phyloP scores from a whole-genome alignment of 2,329 filamentous ascomycete species.

The Blastomyces silverae region DNA sequence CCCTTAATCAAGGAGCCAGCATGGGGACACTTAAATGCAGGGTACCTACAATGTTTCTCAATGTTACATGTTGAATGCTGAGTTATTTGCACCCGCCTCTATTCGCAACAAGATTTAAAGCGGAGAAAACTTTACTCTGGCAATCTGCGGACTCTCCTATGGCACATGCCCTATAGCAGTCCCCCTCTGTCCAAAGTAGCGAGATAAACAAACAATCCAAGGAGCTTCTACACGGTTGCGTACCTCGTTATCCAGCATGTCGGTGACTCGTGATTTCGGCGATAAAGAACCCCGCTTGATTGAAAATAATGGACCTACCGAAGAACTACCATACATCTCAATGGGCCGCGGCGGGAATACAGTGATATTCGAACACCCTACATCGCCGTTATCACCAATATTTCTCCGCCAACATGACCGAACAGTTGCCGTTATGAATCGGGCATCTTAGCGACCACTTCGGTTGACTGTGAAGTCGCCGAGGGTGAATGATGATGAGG shows the following conservation, averaged over 20 bases:
- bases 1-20: conserved; percentile 70
- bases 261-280: conserved; percentile 45
- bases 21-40: conserved; percentile 41
- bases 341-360: conserved; percentile 67
- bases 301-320: conserved; percentile 52
- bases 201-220: not conserved
- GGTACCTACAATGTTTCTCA: not conserved
- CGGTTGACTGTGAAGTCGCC: conserved; percentile 30
- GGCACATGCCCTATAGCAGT: not conserved
- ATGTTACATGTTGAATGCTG: not conserved
- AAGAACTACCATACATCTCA: conserved; percentile 59
- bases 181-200: not conserved
- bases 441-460: conserved; percentile 60
- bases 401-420: conserved; percentile 70
- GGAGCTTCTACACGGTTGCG: conserved; percentile 14
- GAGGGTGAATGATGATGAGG: conserved; percentile 48
- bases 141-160: conserved; percentile 27
- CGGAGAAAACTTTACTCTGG: conserved; percentile 32
- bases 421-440: conserved; percentile 57
- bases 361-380: conserved; percentile 69
- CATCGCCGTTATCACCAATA: conserved; percentile 70
- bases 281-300: conserved; percentile 42
- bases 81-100: not conserved
- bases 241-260: conserved; percentile 36
- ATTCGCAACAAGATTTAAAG: conserved; percentile 28